Percentiles rank a stretch among this genome's conserved stretches.
Conservation (phyloP, 345 rosid genomes). For the Firmiana major region DNA sequence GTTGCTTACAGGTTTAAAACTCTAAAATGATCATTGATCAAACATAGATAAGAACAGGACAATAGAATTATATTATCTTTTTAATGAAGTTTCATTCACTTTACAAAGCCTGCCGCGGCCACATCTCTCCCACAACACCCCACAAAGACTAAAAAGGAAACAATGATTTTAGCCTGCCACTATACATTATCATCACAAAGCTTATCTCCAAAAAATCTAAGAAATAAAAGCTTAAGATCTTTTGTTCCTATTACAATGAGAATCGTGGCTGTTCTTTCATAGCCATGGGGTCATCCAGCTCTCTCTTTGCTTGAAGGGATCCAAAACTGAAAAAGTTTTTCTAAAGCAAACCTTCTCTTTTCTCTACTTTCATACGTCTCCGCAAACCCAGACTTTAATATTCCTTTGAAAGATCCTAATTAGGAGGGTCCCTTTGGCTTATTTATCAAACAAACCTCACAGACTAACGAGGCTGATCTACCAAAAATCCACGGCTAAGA, state of each 20-base stretch:
- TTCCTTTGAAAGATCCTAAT: background rate
- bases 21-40: conserved; percentile 3
- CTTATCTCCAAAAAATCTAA: background rate
- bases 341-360: conserved; percentile 9
- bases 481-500: background rate
- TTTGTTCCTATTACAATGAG: background rate
- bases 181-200: background rate
- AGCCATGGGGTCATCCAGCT: conserved; percentile 16
- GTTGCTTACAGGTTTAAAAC: background rate
- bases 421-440: background rate
- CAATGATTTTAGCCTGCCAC: background rate
- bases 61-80: background rate
- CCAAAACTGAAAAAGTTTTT: background rate
- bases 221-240: background rate
- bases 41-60: background rate
- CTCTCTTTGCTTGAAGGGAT: conserved; percentile 18
- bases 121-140: background rate
- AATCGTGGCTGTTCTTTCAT: background rate
- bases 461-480: background rate
- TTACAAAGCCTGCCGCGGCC: background rate
- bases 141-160: background rate
- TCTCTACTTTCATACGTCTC: conserved; percentile 18
- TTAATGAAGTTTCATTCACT: background rate
- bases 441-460: background rate
- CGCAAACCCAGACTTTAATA: background rate